Evolutionary conservation across 2,329 filamentous ascomycete genomes (phyloP).

Genomic region (Aureobasidium musti): DNA sequence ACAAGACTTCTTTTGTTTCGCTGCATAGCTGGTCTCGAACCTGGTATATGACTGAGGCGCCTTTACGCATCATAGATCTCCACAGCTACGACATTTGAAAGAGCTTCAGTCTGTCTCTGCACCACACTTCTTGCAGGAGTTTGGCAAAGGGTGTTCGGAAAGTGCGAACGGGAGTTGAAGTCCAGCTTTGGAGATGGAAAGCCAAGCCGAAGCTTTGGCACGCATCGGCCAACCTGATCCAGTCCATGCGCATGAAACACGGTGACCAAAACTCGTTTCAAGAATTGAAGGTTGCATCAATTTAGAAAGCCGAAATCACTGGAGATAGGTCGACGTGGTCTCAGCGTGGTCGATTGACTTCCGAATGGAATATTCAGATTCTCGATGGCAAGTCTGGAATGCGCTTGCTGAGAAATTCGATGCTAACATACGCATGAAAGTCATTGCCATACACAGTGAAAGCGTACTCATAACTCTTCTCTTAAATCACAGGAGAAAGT

Average conservation of each 20-base stretch:
- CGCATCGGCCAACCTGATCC: background rate
- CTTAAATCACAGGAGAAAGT: background rate
- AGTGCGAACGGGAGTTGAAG: background rate
- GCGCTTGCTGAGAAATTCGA: background rate
- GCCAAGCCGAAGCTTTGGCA: background rate
- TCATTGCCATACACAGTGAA: background rate
- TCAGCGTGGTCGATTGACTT: background rate
- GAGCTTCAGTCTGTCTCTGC: background rate
- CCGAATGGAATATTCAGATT: background rate
- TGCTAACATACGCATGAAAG: background rate
- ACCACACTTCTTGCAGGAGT: too few species aligned
- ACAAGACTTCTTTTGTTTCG: too few species aligned
- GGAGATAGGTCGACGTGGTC: background rate
- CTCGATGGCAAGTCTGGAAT: background rate
- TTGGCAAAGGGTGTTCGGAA: background rate
- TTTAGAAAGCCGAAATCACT: background rate
- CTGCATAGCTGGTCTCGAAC: too few species aligned
- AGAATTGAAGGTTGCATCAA: background rate
- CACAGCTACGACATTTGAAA: background rate
- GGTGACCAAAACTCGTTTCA: background rate
- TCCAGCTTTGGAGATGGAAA: background rate
- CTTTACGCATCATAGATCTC: background rate
- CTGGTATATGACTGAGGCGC: too few species aligned
- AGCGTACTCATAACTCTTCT: background rate
- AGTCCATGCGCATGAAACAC: conserved; percentile 3